Percentiles rank a stretch among this genome's conserved stretches.
Conservation (phyloP, 306 rosid genomes). For the Rosa persica region DNA sequence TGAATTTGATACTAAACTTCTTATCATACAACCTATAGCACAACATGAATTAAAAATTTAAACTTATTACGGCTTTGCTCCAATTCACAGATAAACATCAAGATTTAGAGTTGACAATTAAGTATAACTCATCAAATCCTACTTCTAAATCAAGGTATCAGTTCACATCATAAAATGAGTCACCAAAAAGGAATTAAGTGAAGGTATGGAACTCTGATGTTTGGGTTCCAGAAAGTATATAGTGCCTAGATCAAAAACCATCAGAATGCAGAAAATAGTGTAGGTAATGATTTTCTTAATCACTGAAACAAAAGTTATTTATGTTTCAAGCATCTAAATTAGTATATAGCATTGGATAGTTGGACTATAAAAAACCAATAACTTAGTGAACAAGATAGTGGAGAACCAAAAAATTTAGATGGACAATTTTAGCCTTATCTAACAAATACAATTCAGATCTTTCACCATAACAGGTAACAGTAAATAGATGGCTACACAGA, state of each 20-base stretch:
- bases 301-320: background rate
- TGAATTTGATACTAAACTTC: background rate
- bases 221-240: background rate
- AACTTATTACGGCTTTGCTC: background rate
- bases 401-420: background rate
- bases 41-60: background rate
- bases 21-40: background rate
- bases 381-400: background rate
- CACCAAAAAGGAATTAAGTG: background rate
- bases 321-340: background rate
- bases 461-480: background rate
- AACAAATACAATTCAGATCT: background rate
- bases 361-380: background rate
- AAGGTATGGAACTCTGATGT: background rate
- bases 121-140: background rate
- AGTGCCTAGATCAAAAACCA: background rate
- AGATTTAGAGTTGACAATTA: background rate
- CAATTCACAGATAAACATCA: background rate
- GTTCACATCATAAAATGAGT: background rate
- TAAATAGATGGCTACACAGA: background rate
- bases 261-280: background rate
- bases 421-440: background rate
- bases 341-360: background rate
- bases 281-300: background rate
- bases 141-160: background rate